phyloP scores from a whole-genome alignment of 371 early-diverging fungal species.

The Sporodiniella umbellata region DNA sequence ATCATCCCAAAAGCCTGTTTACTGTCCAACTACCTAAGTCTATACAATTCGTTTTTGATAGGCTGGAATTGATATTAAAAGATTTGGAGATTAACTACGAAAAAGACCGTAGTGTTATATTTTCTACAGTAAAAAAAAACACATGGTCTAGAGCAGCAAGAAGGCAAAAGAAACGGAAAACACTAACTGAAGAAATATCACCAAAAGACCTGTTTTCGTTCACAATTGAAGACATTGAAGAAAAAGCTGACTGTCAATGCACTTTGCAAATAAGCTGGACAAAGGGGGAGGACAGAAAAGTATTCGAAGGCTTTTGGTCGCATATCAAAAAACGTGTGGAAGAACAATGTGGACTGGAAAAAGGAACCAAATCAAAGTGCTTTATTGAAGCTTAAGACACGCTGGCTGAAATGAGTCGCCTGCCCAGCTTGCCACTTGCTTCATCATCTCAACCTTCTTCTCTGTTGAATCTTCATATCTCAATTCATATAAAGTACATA shows the following conservation, averaged over 20 bases:
- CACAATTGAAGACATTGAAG: neutral
- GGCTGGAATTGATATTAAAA: conserved; percentile 17
- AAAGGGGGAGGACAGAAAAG: conserved; percentile 29
- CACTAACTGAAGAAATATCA: neutral
- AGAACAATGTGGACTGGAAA: conserved; percentile 47
- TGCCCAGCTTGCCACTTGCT: conserved; percentile 55
- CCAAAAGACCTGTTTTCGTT: conserved; percentile 22
- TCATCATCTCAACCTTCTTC: conserved; percentile 49
- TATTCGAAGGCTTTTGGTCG: conserved; percentile 49
- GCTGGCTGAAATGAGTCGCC: conserved; percentile 59
- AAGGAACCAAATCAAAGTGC: conserved; percentile 21
- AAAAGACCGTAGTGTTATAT: conserved; percentile 2
- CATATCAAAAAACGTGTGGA: conserved; percentile 54
- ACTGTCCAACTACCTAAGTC: conserved; percentile 11
- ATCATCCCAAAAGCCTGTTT: conserved; percentile 33
- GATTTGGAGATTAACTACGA: conserved; percentile 29
- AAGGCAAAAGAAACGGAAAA: conserved; percentile 29
- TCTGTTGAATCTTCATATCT: conserved; percentile 47
- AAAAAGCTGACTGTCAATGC: neutral
- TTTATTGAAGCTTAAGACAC: conserved; percentile 40
- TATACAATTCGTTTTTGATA: conserved; percentile 1
- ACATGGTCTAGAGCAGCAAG: conserved; percentile 54
- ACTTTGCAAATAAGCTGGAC: conserved; percentile 32
- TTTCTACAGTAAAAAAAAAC: conserved; percentile 25
- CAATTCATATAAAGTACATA: conserved; percentile 61